Evolutionary conservation across 2,329 filamentous ascomycete genomes (phyloP).

Genomic region (Fusarium paranaense): DNA sequence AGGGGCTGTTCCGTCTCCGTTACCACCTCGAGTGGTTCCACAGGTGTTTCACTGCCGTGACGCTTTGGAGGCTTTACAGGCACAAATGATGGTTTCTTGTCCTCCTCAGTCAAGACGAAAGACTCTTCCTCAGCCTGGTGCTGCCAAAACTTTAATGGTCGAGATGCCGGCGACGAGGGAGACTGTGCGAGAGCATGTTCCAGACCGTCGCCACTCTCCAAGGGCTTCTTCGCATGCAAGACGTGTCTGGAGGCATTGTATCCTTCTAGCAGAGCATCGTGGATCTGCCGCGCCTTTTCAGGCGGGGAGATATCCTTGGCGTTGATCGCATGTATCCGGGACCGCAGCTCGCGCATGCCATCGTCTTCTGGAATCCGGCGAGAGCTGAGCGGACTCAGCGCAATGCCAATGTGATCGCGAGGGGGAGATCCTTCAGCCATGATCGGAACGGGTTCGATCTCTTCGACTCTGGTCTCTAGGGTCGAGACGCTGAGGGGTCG

Average conservation of each 20-base stretch:
- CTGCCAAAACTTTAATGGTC: slow-evolving; percentile 71
- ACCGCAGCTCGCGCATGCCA: slow-evolving; percentile 77
- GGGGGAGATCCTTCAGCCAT: slow-evolving; percentile 38
- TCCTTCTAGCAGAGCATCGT: slow-evolving; percentile 76
- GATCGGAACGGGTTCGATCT: slow-evolving; percentile 33
- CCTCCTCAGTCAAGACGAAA: slow-evolving; percentile 67
- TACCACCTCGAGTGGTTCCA: slow-evolving; percentile 30
- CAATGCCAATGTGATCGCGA: slow-evolving; percentile 50
- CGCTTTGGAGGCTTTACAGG: slow-evolving; percentile 62
- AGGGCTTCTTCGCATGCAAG: slow-evolving; percentile 26
- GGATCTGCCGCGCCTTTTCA: slow-evolving; percentile 79
- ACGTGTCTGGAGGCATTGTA: slow-evolving; percentile 60
- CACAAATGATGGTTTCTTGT: slow-evolving; percentile 75
- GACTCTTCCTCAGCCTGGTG: slow-evolving; percentile 58
- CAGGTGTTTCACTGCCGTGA: slow-evolving; percentile 57
- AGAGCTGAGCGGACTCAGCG: slow-evolving; percentile 45
- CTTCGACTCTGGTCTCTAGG: slow-evolving; percentile 50
- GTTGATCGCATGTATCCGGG: slow-evolving; percentile 77
- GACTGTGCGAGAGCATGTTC: slow-evolving; percentile 54
- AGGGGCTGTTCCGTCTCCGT: slow-evolving; percentile 58
- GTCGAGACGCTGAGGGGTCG: slow-evolving; percentile 51
- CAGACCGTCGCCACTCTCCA: slow-evolving; percentile 29
- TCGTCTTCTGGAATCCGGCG: slow-evolving; percentile 77
- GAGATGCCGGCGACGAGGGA: slow-evolving; percentile 54
- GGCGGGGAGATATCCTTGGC: slow-evolving; percentile 65